These are phyloP conservation scores for Fusarium chuoi DNA, from an alignment of 2,329 filamentous ascomycete species.

Conservation along the genomic window DNA sequence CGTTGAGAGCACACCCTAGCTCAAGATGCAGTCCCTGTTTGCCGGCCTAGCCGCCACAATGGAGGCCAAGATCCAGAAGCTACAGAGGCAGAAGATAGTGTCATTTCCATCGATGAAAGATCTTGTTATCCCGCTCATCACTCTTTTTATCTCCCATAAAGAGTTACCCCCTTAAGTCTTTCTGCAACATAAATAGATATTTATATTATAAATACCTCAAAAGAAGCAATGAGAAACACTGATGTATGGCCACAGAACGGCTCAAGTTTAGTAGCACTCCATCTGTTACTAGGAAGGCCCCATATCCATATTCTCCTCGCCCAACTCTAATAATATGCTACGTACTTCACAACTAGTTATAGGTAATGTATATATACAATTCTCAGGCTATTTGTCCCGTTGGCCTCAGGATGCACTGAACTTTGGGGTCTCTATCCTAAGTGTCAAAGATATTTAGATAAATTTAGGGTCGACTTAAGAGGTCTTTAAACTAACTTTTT, in stretches of 20 bases:
- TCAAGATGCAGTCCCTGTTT: background rate
- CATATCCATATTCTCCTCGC: background rate
- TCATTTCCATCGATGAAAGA: background rate
- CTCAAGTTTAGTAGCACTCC: background rate
- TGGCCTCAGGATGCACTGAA: background rate
- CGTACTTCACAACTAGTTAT: background rate
- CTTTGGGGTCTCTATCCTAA: background rate
- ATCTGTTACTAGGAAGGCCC: background rate
- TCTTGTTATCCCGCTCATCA: background rate
- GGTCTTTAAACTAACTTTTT: background rate
- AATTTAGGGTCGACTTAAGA: background rate
- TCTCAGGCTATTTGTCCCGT: background rate
- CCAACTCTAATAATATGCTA: background rate
- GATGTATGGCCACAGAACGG: background rate
- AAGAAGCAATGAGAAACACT: background rate
- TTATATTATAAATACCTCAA: background rate
- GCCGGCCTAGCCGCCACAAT: background rate
- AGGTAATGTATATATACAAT: background rate
- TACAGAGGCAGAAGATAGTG: background rate
- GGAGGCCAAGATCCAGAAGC: background rate
- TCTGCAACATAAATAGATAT: background rate
- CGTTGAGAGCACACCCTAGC: background rate
- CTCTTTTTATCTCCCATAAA: background rate
- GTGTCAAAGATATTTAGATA: background rate
- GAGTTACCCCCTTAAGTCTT: background rate